Evolutionary conservation across 345 rosid species (phyloP).

Genomic region (Euphorbia pulcherrima): DNA sequence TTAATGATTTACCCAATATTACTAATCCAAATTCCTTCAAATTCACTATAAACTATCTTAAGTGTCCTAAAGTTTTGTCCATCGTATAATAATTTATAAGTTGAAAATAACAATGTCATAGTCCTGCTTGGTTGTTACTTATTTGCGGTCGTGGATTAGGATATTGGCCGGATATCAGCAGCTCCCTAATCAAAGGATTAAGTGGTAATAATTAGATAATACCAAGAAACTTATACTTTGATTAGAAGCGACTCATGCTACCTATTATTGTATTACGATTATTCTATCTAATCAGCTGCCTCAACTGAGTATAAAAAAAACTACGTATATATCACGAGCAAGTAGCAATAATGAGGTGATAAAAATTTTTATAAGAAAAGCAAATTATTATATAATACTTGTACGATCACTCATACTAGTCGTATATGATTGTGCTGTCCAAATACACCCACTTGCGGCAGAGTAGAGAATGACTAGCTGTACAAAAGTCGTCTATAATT

Average conservation of each 20-base stretch:
- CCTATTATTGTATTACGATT: no score
- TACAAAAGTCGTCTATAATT: constrained; percentile 9
- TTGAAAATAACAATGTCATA: no score
- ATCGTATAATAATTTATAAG: no score
- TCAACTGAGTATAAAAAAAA: not conserved
- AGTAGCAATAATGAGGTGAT: not conserved
- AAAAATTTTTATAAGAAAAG: not conserved
- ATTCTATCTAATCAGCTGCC: not conserved
- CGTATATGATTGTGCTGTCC: constrained; percentile 7
- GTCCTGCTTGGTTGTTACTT: no score
- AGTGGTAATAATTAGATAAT: not conserved
- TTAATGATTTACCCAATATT: no score
- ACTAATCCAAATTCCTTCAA: no score
- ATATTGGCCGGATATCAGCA: no score
- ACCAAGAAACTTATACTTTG: not conserved
- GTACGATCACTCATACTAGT: constrained; percentile 16
- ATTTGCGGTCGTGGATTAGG: no score
- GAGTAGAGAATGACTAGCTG: not conserved
- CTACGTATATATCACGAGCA: no score
- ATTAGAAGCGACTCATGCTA: constrained; percentile 12
- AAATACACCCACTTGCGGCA: not conserved
- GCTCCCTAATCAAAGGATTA: not conserved
- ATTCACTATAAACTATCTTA: no score
- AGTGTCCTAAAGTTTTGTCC: no score
- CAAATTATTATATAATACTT: constrained; percentile 3